These are phyloP conservation scores for Glycyrrhiza uralensis DNA, from an alignment of 306 rosid species.

Conservation along the genomic window DNA sequence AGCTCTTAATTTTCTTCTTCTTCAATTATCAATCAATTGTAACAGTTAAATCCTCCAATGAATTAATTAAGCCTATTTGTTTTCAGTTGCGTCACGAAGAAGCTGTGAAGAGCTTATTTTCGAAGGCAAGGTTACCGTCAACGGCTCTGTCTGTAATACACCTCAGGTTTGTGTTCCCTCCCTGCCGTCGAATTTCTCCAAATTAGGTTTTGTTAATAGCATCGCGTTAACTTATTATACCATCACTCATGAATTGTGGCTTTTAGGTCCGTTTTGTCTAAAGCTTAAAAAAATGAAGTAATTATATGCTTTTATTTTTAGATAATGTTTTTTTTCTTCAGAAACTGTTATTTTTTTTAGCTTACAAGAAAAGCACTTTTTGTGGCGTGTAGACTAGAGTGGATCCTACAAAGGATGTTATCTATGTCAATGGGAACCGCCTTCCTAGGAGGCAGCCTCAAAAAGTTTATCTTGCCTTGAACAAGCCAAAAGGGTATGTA, in stretches of 20 bases:
- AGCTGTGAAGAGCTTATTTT: constrained; percentile 86
- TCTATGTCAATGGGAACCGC: constrained; percentile 87
- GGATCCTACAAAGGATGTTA: constrained; percentile 80
- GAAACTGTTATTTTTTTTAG: neutral
- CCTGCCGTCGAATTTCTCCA: neutral
- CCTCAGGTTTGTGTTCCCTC: constrained; percentile 80
- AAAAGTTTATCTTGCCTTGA: constrained; percentile 84
- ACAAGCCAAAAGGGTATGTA: constrained; percentile 96
- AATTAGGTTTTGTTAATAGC: neutral
- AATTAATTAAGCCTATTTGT: neutral
- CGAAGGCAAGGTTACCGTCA: constrained; percentile 79
- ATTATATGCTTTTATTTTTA: neutral
- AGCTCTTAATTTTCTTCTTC: too few relatives aligned
- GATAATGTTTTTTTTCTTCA: neutral
- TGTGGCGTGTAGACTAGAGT: constrained; percentile 63
- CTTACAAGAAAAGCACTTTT: neutral
- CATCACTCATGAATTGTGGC: neutral
- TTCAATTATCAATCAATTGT: too few relatives aligned
- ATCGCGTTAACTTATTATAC: neutral
- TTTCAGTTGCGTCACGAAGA: constrained; percentile 88
- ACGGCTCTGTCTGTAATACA: constrained; percentile 75
- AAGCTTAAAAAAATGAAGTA: neutral
- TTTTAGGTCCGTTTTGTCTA: neutral
- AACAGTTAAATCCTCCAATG: too few relatives aligned
- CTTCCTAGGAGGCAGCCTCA: constrained; percentile 90